A percentile compares a stretch with the other conserved stretches of the same genome.
phyloP scores from a whole-genome alignment of 1,284 basidiomycete genomes.

The Tilletiopsis washingtonensis region DNA sequence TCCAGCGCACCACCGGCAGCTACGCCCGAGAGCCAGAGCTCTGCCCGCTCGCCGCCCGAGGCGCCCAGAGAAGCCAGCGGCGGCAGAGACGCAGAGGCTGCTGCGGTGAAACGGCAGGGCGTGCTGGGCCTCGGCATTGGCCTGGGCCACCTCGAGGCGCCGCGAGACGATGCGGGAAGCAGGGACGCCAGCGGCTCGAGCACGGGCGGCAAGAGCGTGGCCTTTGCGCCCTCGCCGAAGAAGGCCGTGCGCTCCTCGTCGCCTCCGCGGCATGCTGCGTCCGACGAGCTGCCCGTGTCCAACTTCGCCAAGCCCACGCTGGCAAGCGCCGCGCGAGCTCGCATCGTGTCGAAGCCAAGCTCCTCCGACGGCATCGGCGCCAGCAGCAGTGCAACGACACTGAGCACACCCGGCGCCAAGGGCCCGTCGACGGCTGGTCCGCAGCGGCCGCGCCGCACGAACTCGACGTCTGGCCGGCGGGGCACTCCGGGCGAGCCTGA shows the following conservation, averaged over 20 bases:
- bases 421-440: no score
- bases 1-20: slow-evolving; percentile 4
- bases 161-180: neutral
- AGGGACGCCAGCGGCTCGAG: neutral
- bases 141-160: neutral
- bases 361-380: slow-evolving; percentile 9
- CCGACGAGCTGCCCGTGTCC: neutral
- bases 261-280: neutral
- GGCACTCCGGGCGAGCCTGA: no score
- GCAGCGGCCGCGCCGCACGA: no score
- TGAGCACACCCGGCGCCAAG: no score
- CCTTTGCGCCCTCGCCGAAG: slow-evolving; percentile 39
- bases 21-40: slow-evolving; percentile 1
- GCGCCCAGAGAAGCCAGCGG: slow-evolving; percentile 3
- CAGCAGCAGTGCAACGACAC: no score
- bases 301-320: slow-evolving; percentile 26
- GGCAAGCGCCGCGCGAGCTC: slow-evolving; percentile 24
- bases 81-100: slow-evolving; percentile 1
- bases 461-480: no score
- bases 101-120: neutral
- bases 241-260: slow-evolving; percentile 12
- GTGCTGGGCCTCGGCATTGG: no score
- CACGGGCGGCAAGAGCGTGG: slow-evolving; percentile 18
- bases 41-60: neutral
- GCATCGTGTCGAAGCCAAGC: slow-evolving; percentile 9